Conservation (phyloP, 2,329 filamentous ascomycete genomes). For the Neoscytalidium dimidiatum region DNA sequence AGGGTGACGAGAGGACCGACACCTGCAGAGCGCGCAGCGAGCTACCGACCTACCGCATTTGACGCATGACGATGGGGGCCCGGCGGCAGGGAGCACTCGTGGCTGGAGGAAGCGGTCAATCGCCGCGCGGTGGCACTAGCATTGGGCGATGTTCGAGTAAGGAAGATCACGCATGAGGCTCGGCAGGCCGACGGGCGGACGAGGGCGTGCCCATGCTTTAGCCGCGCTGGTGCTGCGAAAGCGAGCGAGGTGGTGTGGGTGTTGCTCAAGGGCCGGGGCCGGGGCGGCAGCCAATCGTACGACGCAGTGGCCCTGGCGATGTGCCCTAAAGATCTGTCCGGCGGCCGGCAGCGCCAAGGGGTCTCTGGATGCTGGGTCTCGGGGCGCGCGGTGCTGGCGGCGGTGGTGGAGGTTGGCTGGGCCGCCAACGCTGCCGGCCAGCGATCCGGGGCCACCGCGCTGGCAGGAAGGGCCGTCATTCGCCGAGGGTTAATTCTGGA, state of each 20-base stretch:
- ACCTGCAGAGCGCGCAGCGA: constrained; percentile 14
- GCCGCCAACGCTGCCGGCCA: constrained; percentile 6
- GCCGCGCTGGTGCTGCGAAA: constrained; percentile 15
- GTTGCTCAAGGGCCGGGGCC: constrained; percentile 8
- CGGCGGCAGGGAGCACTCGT: constrained; percentile 7
- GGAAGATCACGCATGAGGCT: constrained; percentile 21
- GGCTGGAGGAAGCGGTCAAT: constrained; percentile 21
- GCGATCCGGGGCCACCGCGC: constrained; percentile 13
- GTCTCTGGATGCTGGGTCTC: constrained; percentile 11
- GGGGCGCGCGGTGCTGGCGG: constrained; percentile 11
- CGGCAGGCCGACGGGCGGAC: constrained; percentile 7
- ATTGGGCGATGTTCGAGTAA: constrained; percentile 19
- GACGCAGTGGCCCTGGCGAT: background rate
- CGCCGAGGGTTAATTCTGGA: constrained; percentile 5
- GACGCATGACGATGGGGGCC: constrained; percentile 18
- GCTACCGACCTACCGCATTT: constrained; percentile 16
- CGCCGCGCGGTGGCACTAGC: constrained; percentile 16
- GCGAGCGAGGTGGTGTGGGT: constrained; percentile 12
- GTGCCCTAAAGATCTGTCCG: constrained; percentile 19
- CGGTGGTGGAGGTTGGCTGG: constrained; percentile 3
- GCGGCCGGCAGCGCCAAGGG: constrained; percentile 4
- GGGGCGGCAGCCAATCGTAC: constrained; percentile 10
- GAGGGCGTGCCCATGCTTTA: constrained; percentile 12
- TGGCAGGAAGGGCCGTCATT: constrained; percentile 1
- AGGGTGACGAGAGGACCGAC: constrained; percentile 17